phyloP scores from a whole-genome alignment of 169 alveolate genomes.

The Plasmodium vivax region DNA sequence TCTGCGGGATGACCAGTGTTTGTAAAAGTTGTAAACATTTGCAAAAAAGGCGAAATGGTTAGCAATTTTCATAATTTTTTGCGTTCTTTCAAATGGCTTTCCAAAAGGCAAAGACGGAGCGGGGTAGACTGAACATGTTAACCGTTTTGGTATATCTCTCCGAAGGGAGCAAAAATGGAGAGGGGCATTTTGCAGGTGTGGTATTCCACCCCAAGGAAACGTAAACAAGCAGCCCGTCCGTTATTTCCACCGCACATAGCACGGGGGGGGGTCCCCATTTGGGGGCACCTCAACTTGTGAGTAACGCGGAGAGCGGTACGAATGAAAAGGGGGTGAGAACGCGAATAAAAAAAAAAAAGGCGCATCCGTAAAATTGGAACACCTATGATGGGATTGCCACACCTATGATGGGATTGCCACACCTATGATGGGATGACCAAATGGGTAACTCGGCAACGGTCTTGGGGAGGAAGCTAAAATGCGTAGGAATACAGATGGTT shows the following conservation, averaged over 20 bases:
- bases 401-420: not conserved
- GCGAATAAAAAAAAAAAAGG: too few species aligned
- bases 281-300: not conserved
- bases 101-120: not conserved
- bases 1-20: not conserved
- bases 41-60: not conserved
- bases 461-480: not conserved
- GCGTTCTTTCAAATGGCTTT: not conserved
- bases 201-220: not conserved
- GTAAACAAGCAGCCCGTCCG: not conserved
- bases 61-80: not conserved
- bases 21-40: not conserved
- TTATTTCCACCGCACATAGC: not conserved
- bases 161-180: not conserved
- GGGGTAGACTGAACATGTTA: not conserved
- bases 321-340: too few species aligned
- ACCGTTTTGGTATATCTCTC: not conserved
- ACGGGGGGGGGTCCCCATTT: not conserved
- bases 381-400: not conserved
- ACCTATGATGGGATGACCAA: not conserved
- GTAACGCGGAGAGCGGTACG: not conserved
- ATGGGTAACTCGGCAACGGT: not conserved
- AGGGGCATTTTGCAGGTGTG: not conserved
- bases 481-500: slow-evolving; percentile 25
- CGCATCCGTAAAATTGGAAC: not conserved